Conservation (phyloP, 2,329 filamentous ascomycete genomes). For the Penicillium crustosum region DNA sequence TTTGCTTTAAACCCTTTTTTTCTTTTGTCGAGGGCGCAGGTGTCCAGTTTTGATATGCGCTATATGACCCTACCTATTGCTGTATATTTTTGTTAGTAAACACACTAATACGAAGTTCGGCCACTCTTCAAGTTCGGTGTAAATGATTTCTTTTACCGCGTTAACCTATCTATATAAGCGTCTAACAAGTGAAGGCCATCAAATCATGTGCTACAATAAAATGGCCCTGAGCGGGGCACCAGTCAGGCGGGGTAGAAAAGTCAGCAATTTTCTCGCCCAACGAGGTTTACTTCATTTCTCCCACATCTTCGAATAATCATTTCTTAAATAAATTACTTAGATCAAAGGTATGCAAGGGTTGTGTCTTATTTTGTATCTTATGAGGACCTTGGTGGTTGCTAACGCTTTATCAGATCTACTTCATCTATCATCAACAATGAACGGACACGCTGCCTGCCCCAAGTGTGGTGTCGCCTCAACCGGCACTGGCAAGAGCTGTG, state of each 20-base stretch:
- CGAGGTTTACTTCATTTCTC: background rate
- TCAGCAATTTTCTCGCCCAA: slow-evolving; percentile 11
- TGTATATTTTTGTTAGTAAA: background rate
- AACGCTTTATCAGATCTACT: slow-evolving; percentile 1
- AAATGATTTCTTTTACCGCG: background rate
- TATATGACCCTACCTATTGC: background rate
- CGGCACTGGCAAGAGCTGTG: slow-evolving; percentile 22
- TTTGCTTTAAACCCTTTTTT: background rate
- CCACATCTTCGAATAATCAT: background rate
- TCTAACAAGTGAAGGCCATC: background rate
- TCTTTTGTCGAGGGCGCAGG: background rate
- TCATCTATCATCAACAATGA: slow-evolving; percentile 18
- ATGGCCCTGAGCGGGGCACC: slow-evolving; percentile 8
- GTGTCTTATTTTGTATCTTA: background rate
- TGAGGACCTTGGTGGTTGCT: slow-evolving; percentile 7
- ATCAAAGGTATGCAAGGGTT: background rate
- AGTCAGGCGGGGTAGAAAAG: slow-evolving; percentile 16
- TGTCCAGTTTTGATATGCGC: background rate
- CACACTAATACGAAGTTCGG: fast-evolving
- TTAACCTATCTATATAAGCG: background rate
- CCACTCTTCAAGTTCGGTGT: background rate
- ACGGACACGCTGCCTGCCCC: slow-evolving; percentile 24
- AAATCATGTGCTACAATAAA: background rate
- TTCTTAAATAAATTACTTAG: background rate
- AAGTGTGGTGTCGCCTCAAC: slow-evolving; percentile 21